Evolutionary conservation across 805 yeast genomes (phyloP).

Genomic region (Metschnikowia aberdeeniae): DNA sequence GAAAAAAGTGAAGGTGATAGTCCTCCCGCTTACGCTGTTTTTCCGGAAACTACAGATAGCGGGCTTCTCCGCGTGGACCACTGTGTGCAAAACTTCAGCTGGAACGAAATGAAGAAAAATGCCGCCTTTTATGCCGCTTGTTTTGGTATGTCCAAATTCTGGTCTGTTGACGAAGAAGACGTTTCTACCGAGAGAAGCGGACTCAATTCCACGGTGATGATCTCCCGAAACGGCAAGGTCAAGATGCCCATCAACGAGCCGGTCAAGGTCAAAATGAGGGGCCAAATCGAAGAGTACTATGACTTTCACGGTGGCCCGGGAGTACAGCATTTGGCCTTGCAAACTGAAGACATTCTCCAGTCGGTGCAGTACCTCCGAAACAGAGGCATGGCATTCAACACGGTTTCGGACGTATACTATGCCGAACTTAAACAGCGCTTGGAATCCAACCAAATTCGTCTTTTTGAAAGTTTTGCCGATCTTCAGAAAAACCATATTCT

Average conservation of each 20-base stretch:
- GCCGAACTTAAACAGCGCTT: conserved; percentile 44
- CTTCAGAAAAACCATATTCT: conserved; percentile 55
- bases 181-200: conserved; percentile 70
- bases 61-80: conserved; percentile 57
- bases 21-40: conserved; percentile 83
- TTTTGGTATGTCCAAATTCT: conserved; percentile 72
- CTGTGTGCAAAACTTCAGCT: conserved; percentile 73
- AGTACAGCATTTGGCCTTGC: conserved; percentile 75
- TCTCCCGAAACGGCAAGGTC: conserved; percentile 57
- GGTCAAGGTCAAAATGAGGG: conserved; percentile 57
- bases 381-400: conserved; percentile 71
- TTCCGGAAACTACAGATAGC: conserved; percentile 48
- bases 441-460: conserved; percentile 35
- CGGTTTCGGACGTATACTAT: conserved; percentile 58
- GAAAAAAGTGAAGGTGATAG: conserved; percentile 24
- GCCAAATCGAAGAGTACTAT: conserved; percentile 80
- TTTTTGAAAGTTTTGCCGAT: conserved; percentile 50
- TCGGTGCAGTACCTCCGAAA: conserved; percentile 50
- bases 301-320: conserved; percentile 79
- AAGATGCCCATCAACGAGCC: conserved; percentile 89
- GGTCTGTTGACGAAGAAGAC: conserved; percentile 81
- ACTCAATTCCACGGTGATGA: conserved; percentile 71
- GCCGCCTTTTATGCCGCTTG: conserved; percentile 58
- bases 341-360: conserved; percentile 55
- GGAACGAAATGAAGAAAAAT: conserved; percentile 59